Evolutionary conservation across 1,284 basidiomycete species (phyloP).

Genomic region (Erythrobasidium hasegawianum): DNA sequence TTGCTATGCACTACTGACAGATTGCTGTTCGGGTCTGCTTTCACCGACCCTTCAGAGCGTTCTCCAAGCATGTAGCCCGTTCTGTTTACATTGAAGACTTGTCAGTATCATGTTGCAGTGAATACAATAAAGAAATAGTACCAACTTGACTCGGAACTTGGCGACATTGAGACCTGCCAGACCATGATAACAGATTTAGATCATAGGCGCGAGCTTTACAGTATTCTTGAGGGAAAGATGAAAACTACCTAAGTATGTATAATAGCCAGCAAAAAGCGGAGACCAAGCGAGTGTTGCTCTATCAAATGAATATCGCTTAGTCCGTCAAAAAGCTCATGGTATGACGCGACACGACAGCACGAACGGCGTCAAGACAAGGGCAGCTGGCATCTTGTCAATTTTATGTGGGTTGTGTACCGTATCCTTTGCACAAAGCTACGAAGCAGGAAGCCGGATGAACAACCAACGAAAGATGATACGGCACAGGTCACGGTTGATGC

Average conservation of each 20-base stretch:
- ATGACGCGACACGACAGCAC: background rate
- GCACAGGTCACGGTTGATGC: too few relatives aligned
- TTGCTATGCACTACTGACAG: too few relatives aligned
- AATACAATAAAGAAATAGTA: background rate
- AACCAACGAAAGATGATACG: too few relatives aligned
- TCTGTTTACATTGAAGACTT: background rate
- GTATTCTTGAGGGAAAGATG: background rate
- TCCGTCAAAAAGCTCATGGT: background rate
- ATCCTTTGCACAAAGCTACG: background rate
- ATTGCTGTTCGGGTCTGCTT: background rate
- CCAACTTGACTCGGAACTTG: background rate
- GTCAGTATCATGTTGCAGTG: background rate
- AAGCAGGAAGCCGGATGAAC: background rate
- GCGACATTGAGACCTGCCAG: background rate
- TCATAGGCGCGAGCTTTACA: background rate
- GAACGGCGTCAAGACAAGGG: background rate
- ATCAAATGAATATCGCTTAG: background rate
- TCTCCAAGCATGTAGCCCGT: conserved; percentile 6
- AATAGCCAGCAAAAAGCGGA: background rate
- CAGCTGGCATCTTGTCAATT: background rate
- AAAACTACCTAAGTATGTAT: background rate
- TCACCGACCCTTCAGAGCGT: background rate
- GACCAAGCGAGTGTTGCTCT: conserved; percentile 4
- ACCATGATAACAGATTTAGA: background rate
- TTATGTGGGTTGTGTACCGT: background rate